Evolutionary conservation across 192 early-diverging fungal genomes (phyloP).

Genomic region (Diversispora eburnea): DNA sequence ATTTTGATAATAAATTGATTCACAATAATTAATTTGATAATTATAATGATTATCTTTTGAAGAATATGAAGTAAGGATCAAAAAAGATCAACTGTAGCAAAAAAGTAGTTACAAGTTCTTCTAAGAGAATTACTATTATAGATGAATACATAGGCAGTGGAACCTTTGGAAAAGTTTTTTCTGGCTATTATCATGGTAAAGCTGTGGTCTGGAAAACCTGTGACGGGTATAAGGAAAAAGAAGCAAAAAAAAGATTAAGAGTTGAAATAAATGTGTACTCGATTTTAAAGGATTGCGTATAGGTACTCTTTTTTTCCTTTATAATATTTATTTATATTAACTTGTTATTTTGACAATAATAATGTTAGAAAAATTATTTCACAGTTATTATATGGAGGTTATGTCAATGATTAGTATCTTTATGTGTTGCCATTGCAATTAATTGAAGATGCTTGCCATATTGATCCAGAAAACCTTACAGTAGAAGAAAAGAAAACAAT

Average conservation of each 20-base stretch:
- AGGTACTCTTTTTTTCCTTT: not conserved
- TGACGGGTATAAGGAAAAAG: not conserved
- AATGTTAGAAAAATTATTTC: slow-evolving; percentile 11
- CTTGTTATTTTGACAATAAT: slow-evolving; percentile 23
- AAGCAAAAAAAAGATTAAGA: not conserved
- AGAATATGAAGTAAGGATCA: not conserved
- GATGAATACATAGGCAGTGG: slow-evolving; percentile 4
- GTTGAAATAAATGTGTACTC: slow-evolving; percentile 12
- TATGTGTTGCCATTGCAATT: slow-evolving; percentile 9
- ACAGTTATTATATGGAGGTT: slow-evolving; percentile 18
- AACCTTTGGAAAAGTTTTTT: slow-evolving; percentile 7
- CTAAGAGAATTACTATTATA: slow-evolving; percentile 4
- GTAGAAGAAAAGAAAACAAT: slow-evolving; percentile 11
- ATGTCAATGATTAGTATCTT: slow-evolving; percentile 4
- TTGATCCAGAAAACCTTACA: not conserved
- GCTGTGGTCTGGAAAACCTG: slow-evolving; percentile 1
- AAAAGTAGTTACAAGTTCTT: not conserved
- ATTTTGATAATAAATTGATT: not conserved
- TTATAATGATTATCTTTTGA: not conserved
- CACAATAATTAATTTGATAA: not conserved
- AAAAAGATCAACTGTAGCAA: not conserved
- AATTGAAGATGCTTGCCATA: not conserved
- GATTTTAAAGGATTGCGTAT: slow-evolving; percentile 19
- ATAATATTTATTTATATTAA: slow-evolving; percentile 8
- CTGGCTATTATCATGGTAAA: slow-evolving; percentile 2